phyloP scores from a whole-genome alignment of 805 yeast genomes.

The Metahyphopichia silvanorum region DNA sequence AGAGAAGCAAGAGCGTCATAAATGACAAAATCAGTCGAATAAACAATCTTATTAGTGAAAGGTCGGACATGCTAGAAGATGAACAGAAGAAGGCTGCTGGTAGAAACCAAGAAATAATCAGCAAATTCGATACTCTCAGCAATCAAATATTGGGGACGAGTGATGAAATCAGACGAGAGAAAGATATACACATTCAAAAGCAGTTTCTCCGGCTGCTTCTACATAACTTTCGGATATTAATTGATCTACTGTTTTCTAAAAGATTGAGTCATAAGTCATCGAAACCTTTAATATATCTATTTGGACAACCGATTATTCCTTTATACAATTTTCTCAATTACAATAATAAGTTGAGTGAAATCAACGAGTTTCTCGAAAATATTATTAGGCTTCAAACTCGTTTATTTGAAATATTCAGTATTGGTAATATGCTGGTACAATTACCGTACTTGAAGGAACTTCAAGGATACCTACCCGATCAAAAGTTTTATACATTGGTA shows the following conservation, averaged over 20 bases:
- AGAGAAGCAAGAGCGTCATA: slow-evolving; percentile 5
- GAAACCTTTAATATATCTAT: slow-evolving; percentile 10
- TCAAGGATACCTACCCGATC: slow-evolving; percentile 16
- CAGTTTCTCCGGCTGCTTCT: slow-evolving; percentile 24
- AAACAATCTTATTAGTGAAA: not conserved
- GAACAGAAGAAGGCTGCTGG: not conserved
- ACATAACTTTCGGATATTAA: slow-evolving; percentile 20
- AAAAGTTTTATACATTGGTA: slow-evolving; percentile 23
- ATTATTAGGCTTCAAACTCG: slow-evolving; percentile 20
- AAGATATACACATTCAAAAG: slow-evolving; percentile 15
- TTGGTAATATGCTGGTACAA: slow-evolving; percentile 6
- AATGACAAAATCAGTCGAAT: slow-evolving; percentile 7
- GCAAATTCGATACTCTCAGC: not conserved
- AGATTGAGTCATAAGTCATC: not conserved
- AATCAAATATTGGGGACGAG: not conserved
- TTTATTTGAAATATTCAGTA: slow-evolving; percentile 14
- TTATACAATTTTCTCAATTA: slow-evolving; percentile 24
- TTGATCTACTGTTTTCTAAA: slow-evolving; percentile 19
- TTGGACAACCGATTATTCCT: slow-evolving; percentile 24
- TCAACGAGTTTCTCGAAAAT: slow-evolving; percentile 27
- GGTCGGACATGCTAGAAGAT: not conserved
- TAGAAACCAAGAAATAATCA: not conserved
- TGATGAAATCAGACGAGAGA: slow-evolving; percentile 6
- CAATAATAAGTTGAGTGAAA: slow-evolving; percentile 21
- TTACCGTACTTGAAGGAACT: slow-evolving; percentile 26